These are phyloP conservation scores for Aureobasidium melanogenum DNA, from an alignment of 2,329 filamentous ascomycete species.

Conservation along the genomic window DNA sequence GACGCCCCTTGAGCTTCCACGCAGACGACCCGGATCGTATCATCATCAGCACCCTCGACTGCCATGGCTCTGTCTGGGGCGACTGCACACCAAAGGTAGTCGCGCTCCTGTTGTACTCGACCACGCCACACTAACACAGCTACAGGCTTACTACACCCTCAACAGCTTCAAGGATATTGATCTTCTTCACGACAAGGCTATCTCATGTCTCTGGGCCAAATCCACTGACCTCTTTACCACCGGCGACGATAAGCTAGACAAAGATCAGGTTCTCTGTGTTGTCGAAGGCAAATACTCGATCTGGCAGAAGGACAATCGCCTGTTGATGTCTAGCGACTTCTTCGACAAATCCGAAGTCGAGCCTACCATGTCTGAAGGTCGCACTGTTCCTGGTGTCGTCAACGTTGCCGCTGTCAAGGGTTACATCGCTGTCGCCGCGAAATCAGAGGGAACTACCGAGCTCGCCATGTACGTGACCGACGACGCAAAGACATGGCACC, in stretches of 20 bases:
- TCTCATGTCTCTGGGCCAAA: slow-evolving; percentile 83
- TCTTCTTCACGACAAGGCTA: slow-evolving; percentile 57
- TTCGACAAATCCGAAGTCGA: slow-evolving; percentile 61
- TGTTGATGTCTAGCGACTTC: slow-evolving; percentile 75
- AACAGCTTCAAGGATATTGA: slow-evolving; percentile 70
- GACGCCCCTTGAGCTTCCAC: slow-evolving; percentile 65
- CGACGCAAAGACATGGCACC: slow-evolving; percentile 79
- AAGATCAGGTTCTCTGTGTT: slow-evolving; percentile 71
- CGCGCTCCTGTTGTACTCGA: not conserved
- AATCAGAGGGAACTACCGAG: slow-evolving; percentile 72
- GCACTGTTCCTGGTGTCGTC: slow-evolving; percentile 68
- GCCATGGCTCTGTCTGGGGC: slow-evolving; percentile 19
- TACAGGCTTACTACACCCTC: slow-evolving; percentile 59
- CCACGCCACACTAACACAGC: not conserved
- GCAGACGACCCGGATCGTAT: slow-evolving; percentile 75
- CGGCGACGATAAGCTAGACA: slow-evolving; percentile 55
- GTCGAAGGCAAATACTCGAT: slow-evolving; percentile 63
- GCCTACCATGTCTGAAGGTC: slow-evolving; percentile 64
- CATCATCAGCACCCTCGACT: slow-evolving; percentile 56
- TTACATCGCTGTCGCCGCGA: slow-evolving; percentile 75
- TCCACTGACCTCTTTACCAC: slow-evolving; percentile 64
- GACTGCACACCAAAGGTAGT: slow-evolving; percentile 39
- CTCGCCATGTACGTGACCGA: slow-evolving; percentile 85
- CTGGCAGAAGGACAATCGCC: slow-evolving; percentile 63
- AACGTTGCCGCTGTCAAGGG: slow-evolving; percentile 79